Base-by-base conservation (phyloP, 2,329 filamentous ascomycete genomes). In the Cercospora sp. region DNA sequence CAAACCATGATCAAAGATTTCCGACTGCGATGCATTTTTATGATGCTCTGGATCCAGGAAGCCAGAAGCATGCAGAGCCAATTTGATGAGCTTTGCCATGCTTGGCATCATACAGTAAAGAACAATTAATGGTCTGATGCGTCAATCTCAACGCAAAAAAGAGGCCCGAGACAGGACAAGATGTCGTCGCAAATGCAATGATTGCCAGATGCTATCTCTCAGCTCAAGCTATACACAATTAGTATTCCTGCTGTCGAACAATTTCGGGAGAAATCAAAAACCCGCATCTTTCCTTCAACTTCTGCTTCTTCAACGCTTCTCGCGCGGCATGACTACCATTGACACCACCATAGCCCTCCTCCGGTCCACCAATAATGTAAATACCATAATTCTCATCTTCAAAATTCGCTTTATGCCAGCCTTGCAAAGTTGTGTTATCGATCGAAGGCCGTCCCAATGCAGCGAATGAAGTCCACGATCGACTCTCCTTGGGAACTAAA, bases 401-500 rank as follows among this genome's bases (percentile, higher is more conserved):
- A 30, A 70, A 71, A 67, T 80, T 83, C 0, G 82, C 81, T 6
- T 75, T 74, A n/a, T 69, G 68, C 75, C 83, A 85, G 0, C 79
- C 80, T 28, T 77, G 60, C 60, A 85, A 78, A 1, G 82, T 83
- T n/a, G 79, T 72, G 18, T 75, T 74, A 1, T 74, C 60, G 13
- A 76, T 31, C 0, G 75, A 75, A 4, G 81, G 82, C 31, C 68
- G 71, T 0, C 83, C 83, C 0, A 72, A 72, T 8, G 70, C 78
- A 2, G 81, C 82, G 73, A 85, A 86, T 0, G 78, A 80, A 13
- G 80, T 80, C 84, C 84, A 87, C 1, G 81, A 81, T 12, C 82
- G 76, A 10, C 82, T 82, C n/a, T 79, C 79, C 1, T 80, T 78
- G 8, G 75, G 69, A 33, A 70, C 72, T 1, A 87, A 75, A 1